A percentile compares a stretch with the other conserved stretches of the same genome.
These are phyloP conservation scores for Solanum pinnatisectum DNA, from an alignment of 257 asterid genomes.

Conservation along the genomic window DNA sequence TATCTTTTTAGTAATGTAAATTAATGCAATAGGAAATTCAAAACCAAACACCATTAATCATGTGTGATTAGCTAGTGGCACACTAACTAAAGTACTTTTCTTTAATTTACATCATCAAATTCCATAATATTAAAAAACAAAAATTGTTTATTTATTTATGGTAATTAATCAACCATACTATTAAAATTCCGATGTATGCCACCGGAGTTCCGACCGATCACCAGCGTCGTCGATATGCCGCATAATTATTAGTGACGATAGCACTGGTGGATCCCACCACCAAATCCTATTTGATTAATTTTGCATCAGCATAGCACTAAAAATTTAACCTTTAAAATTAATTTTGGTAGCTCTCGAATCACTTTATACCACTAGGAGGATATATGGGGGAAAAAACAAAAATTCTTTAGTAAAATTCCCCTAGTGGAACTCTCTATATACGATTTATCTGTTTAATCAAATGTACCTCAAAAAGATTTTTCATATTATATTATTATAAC, in stretches of 20 bases:
- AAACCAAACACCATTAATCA: background rate
- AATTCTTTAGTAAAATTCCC: background rate
- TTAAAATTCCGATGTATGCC: background rate
- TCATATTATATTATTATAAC: background rate
- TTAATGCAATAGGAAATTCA: background rate
- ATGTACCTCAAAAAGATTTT: background rate
- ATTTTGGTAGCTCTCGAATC: background rate
- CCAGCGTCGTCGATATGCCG: background rate
- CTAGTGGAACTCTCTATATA: background rate
- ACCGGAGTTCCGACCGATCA: background rate
- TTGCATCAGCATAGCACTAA: conserved; percentile 9
- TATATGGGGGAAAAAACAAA: background rate
- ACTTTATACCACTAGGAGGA: background rate
- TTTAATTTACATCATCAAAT: background rate
- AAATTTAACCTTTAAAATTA: background rate
- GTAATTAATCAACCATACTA: background rate
- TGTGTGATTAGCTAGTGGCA: background rate
- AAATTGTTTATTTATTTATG: background rate
- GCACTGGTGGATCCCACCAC: background rate
- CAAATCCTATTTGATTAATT: background rate
- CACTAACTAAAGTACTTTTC: background rate
- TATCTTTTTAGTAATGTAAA: too few species aligned
- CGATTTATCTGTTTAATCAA: background rate
- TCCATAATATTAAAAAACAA: background rate
- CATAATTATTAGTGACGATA: background rate